Evolutionary conservation across 2,329 filamentous ascomycete species (phyloP).

Genomic region (Aspergillus neotritici): DNA sequence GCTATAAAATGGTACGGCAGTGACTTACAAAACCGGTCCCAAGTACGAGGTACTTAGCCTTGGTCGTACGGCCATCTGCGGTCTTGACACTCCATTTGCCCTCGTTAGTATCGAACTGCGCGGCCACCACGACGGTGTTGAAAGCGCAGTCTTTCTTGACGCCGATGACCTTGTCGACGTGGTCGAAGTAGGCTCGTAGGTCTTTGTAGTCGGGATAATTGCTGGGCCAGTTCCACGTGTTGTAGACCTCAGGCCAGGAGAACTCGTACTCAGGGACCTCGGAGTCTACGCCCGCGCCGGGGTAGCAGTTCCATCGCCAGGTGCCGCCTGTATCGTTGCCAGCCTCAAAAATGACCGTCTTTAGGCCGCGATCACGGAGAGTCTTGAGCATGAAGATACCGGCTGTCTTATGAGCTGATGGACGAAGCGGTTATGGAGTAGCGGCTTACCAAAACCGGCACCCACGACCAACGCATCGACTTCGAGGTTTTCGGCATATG

Average conservation of each 20-base stretch:
- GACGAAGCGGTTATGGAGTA: too few species aligned
- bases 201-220: conserved; percentile 30
- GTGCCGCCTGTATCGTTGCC: conserved; percentile 48
- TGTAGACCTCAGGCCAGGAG: conserved; percentile 45
- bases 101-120: conserved; percentile 33
- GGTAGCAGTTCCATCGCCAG: conserved; percentile 55
- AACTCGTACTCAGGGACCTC: conserved; percentile 51
- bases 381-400: conserved; percentile 49
- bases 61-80: conserved; percentile 36
- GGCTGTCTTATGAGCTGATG: not conserved
- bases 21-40: conserved; percentile 38
- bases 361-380: conserved; percentile 47
- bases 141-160: conserved; percentile 44
- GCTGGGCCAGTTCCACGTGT: conserved; percentile 41
- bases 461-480: conserved; percentile 15
- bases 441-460: conserved; percentile 1
- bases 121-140: conserved; percentile 40
- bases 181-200: conserved; percentile 43
- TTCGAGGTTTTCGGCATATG: conserved; percentile 10
- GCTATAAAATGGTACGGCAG: too few species aligned
- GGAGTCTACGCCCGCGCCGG: conserved; percentile 50
- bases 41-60: conserved; percentile 41
- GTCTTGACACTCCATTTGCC: conserved; percentile 43
- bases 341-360: conserved; percentile 48
- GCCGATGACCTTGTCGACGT: conserved; percentile 41